Evolutionary conservation across 1,284 basidiomycete species (phyloP).

Genomic region (Ganoderma lingzhi): DNA sequence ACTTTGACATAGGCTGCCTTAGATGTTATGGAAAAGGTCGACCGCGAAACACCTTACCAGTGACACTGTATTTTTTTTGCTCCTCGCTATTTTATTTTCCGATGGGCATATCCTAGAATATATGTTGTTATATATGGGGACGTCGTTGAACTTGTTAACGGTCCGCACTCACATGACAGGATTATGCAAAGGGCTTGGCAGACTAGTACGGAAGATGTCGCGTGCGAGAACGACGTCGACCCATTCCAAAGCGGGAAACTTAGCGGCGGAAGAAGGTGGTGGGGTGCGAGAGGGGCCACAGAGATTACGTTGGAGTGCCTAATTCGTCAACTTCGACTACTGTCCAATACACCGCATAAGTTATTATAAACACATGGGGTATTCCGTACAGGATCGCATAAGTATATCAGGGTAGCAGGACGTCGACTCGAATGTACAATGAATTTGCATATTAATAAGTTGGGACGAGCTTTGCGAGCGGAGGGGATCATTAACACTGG

Average conservation of each 20-base stretch:
- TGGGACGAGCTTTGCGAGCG: neutral
- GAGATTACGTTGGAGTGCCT: too few relatives aligned
- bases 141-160: too few relatives aligned
- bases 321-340: neutral
- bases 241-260: too few relatives aligned
- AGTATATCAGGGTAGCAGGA: neutral
- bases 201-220: too few relatives aligned
- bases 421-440: neutral
- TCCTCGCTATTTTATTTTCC: too few relatives aligned
- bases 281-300: too few relatives aligned
- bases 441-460: neutral
- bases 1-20: neutral
- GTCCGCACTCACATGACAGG: too few relatives aligned
- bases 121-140: too few relatives aligned
- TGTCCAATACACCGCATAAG: neutral
- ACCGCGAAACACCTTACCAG: neutral
- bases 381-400: neutral
- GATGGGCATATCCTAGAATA: too few relatives aligned
- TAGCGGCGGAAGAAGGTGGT: too few relatives aligned
- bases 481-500: neutral
- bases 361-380: slow-evolving; percentile 3
- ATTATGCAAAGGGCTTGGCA: too few relatives aligned
- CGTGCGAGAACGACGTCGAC: too few relatives aligned
- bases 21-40: neutral
- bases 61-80: neutral